Evolutionary conservation across 1,284 basidiomycete genomes (phyloP).

Genomic region (Crucibulum parvulum): DNA sequence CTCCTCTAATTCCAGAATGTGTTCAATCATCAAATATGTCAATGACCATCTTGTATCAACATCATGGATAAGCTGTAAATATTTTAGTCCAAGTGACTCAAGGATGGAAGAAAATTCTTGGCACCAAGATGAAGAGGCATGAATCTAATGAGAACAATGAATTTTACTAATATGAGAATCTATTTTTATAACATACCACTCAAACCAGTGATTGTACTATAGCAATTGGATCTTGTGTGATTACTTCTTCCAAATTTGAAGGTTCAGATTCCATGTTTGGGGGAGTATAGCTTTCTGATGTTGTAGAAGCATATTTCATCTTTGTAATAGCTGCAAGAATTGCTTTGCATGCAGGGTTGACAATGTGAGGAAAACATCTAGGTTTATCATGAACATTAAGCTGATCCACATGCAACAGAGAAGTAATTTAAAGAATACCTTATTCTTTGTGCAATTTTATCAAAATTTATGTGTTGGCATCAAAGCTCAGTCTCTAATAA

Average conservation of each 20-base stretch:
- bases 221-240: conserved; percentile 13
- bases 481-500: conserved; percentile 20
- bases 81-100: neutral
- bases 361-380: conserved; percentile 46
- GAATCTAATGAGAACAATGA: conserved; percentile 19
- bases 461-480: conserved; percentile 19
- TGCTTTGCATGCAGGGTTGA: conserved; percentile 43
- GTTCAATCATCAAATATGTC: conserved; percentile 42
- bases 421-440: neutral
- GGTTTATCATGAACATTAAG: neutral
- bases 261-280: conserved; percentile 1
- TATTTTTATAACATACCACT: neutral
- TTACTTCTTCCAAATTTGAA: too few species aligned
- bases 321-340: conserved; percentile 29
- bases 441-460: conserved; percentile 11
- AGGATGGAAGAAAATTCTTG: conserved; percentile 20
- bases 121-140: conserved; percentile 26
- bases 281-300: conserved; percentile 3
- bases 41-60: conserved; percentile 45
- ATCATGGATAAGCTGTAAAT: conserved; percentile 37
- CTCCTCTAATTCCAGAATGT: conserved; percentile 1
- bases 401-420: neutral
- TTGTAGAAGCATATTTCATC: conserved; percentile 6
- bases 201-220: conserved; percentile 17
- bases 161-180: neutral